Evolutionary conservation across 768 basidiomycete species (phyloP), one percentile per base, ranked within the genome.

Genomic region (Tylopilus balloui): DNA sequence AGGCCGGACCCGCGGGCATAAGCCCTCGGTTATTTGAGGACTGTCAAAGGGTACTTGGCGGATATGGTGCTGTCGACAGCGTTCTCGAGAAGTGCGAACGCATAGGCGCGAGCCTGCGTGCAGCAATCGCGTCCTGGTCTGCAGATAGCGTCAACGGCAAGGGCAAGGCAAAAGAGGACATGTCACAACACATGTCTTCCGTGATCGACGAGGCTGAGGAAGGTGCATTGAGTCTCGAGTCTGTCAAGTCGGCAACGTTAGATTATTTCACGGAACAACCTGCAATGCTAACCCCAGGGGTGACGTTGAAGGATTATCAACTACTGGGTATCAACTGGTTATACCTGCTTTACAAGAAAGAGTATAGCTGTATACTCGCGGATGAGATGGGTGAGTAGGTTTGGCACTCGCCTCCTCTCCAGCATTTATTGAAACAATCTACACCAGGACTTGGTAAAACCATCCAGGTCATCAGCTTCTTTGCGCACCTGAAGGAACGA

Each of bases 271-370:
- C 79, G 38, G 67, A 71, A 31, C 93, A 96, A 59, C 96, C 96
- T 9, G 69, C 76, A 12, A 66, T 79, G 25, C 69, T 96, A 9
- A 74, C 79, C 35, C 71, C 81, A 25, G 78, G 77, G 39, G 83
- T 94, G 50, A 75, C 73, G 59, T 73, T 99, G 60, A 99, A 99
- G 73, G 94, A 95, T 58, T 99, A 99, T 67, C 95, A 99, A 68
- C 73, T 98, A 50, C 76, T 97, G 49, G 96, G 96, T n/a, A 78
- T 99, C 46, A 99, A 98, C 66, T 99, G 96, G 96, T 73, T 99
- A 55, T 83, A 91, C 68, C 70, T 98, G 19, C 72, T 98, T 44
- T 93, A 92, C 67, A 77, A 75, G 50, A 83, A 80, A 59, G 78
- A 79, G 50, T 77, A 88, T 43, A 94, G 92, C 55, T 97, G 95